Conservation (phyloP, 1,284 basidiomycete genomes). For the Tylopilus microsporus region DNA sequence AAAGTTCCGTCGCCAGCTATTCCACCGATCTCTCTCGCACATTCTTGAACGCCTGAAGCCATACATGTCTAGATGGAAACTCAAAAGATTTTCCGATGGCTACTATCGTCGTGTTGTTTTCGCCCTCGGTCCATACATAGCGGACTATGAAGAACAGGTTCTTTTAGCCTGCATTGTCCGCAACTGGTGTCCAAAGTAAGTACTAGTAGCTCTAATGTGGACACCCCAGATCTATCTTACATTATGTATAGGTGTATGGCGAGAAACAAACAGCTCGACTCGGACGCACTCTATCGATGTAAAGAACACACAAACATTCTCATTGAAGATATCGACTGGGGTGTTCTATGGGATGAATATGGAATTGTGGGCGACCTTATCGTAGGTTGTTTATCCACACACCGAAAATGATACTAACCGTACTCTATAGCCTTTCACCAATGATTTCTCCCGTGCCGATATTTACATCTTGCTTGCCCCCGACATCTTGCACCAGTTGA, state of each 20-base stretch:
- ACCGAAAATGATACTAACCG: background rate
- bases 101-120: background rate
- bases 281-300: no score
- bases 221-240: no score
- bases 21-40: background rate
- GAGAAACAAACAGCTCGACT: no score
- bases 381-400: background rate
- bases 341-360: background rate
- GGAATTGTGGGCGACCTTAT: background rate
- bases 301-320: no score
- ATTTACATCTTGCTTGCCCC: background rate
- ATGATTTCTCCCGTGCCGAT: background rate
- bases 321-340: no score
- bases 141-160: background rate
- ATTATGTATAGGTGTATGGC: no score
- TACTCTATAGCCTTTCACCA: conserved; percentile 4
- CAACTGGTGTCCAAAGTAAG: background rate
- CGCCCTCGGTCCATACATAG: background rate
- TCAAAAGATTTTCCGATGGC: background rate
- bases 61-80: background rate
- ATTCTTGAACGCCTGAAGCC: background rate
- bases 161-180: background rate
- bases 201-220: background rate
- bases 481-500: no score
- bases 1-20: background rate